Base-by-base conservation (phyloP, 2,329 filamentous ascomycete species). In the Fusarium cyanostomum region DNA sequence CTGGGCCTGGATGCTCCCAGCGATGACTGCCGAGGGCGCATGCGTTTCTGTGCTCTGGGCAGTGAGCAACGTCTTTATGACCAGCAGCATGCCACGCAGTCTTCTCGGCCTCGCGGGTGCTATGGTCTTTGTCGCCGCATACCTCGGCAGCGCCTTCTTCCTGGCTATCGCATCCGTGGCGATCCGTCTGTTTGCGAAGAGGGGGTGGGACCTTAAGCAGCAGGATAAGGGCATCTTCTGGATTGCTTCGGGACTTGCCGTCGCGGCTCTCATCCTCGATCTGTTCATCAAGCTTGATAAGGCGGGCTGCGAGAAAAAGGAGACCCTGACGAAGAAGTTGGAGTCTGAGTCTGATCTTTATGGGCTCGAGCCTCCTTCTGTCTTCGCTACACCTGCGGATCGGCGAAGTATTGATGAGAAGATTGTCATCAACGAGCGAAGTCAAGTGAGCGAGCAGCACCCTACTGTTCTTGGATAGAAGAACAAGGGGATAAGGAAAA, bases 11-110 rank as follows among this genome's bases (percentile, higher is more conserved):
- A 80, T 87, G 7, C 88, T 90, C 65, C 85, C 87, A 0, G 75
- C 81, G 12, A 84, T 85, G 82, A 74, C 85, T 13, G 83, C 82
- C 53, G 83, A 81, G 18, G 89, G 87, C 0, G 76, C 88, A n/a
- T 86, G 85, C 6, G 85, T 90, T 49, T 88, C 90, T 64, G 81
- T 89, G 39, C 84, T 84, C 12, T 89, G 85, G 76, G 89, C 85
- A 52, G 80, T 90, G 1, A 81, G 86, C 18, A 89, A 87, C 62
- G 83, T 90, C 46, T 90, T 89, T 72, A 84, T 89, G 55, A 89
- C 87, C 1, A 89, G 86, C 0, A 83, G 80, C 12, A 72, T 90
- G 34, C 86, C 86, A 0, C 78, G 78, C n/a, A 76, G 79, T 12
- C 80, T 83, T 61, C 88, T 91, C 68, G 88, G 87, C 0, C 72